Evolutionary conservation across 352 stramenopile species (phyloP).

Genomic region (Hyaloperonospora arabidopsidis): DNA sequence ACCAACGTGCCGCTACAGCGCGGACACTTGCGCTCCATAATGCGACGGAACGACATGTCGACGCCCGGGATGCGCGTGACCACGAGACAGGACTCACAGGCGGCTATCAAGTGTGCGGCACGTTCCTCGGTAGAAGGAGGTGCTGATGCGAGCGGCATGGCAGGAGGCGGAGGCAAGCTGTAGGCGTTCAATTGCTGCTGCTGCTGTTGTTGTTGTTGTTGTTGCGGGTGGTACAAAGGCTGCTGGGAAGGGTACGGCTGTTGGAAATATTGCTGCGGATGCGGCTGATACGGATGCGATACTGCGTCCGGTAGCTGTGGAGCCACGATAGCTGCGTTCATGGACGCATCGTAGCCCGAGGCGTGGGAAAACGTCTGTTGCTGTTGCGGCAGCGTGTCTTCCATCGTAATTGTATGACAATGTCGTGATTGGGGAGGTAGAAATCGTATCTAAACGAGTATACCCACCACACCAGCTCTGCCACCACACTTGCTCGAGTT

Average conservation of each 20-base stretch:
- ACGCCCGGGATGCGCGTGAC: constrained; percentile 56
- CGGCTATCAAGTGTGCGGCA: constrained; percentile 55
- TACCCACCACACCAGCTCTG: no score
- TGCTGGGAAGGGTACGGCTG: constrained; percentile 11
- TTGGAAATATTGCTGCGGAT: constrained; percentile 14
- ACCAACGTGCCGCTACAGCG: constrained; percentile 50
- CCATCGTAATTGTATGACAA: no score
- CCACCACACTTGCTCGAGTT: no score
- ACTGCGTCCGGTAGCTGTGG: constrained; percentile 14
- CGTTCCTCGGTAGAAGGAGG: constrained; percentile 29
- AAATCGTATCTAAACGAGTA: no score
- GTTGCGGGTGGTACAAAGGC: constrained; percentile 17
- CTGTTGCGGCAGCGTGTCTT: constrained; percentile 5
- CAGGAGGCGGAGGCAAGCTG: constrained; percentile 13
- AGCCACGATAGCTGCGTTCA: constrained; percentile 7
- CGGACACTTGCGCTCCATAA: constrained; percentile 73
- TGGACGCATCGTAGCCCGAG: constrained; percentile 11
- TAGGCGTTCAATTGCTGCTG: constrained; percentile 23
- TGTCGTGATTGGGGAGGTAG: no score
- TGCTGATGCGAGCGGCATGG: constrained; percentile 21
- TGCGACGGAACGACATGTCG: constrained; percentile 77
- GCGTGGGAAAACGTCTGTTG: constrained; percentile 15
- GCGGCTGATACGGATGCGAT: constrained; percentile 8
- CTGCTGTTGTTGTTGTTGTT: constrained; percentile 16
- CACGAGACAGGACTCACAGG: constrained; percentile 67